Evolutionary conservation across 2,329 filamentous ascomycete genomes (phyloP), one percentile per base, ranked within the genome.

Genomic region (Nigrospora sphaerica): DNA sequence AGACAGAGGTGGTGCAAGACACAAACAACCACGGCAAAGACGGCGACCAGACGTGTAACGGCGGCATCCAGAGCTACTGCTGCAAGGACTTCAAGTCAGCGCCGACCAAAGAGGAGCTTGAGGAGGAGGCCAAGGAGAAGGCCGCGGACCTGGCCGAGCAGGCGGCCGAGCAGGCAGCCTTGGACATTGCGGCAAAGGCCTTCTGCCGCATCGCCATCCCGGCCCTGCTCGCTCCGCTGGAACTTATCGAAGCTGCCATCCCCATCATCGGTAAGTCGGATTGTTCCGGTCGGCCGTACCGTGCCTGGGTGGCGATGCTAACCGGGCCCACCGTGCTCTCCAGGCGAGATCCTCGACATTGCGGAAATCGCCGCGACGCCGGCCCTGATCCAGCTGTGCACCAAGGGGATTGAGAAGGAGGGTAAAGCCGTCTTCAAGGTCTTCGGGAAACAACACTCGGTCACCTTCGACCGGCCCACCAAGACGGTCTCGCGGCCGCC

Each of bases 141-240:
- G 61, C 56, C 7, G 57, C 57, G 32, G 56, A 49, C 16, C 54
- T 52, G 0, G 61, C 61, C 10, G 52, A 58, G 28, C 50, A 52
- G 11, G 52, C 52, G 1, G 62, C 61, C 1, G 59, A 61, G 39
- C 46, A 60, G 12, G 51, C 52, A 13, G 62, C 62, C 6, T 47
- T 64, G 0, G 63, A 65, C 37, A 46, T 65, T 37, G 63, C 63
- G 12, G 62, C 63, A 1, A 66, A 61, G 41, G 61, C 57, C 2
- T 64, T 66, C 43, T 67, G 63, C 48, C 42, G 62, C 13, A 44
- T 64, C 23, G 62, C 62, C 4, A 56, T 66, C 9, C 57, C 62
- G 2, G 64, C 62, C 23, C 39, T 58, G 17, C 41, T 50, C 3
- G 48, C 46, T 5, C 50, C 48, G 0, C 35, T 59, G 33, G 54